Evolutionary conservation across 208 protist genomes (phyloP).

Genomic region (Leishmania turanica): DNA sequence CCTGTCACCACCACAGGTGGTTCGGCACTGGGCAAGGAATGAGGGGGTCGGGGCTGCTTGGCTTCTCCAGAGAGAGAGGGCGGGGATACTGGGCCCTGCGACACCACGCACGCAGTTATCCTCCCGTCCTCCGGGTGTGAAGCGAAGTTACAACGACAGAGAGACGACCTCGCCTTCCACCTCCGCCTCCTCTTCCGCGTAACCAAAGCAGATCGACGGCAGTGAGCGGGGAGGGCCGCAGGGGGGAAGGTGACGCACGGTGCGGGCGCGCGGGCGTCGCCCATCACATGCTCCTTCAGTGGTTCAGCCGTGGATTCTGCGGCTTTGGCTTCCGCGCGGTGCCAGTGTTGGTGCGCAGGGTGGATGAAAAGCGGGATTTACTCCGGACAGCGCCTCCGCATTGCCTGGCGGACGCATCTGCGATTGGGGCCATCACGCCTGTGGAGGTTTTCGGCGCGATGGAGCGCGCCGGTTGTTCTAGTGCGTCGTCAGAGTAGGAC

Average conservation of each 20-base stretch:
- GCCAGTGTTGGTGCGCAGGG: background rate
- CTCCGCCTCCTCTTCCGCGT: background rate
- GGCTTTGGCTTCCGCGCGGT: constrained; percentile 16
- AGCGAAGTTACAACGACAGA: background rate
- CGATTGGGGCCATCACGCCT: background rate
- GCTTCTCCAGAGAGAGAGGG: background rate
- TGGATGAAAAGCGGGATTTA: constrained; percentile 11
- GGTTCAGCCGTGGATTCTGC: constrained; percentile 14
- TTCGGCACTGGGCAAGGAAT: background rate
- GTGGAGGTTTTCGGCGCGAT: background rate
- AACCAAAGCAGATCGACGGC: background rate
- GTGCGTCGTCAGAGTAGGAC: background rate
- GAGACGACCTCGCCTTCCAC: background rate
- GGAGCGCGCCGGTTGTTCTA: background rate
- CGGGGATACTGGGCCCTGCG: background rate
- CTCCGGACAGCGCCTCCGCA: background rate
- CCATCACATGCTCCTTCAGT: background rate
- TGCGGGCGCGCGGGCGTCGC: background rate
- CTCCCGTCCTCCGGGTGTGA: background rate
- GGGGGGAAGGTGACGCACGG: background rate
- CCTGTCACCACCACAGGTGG: background rate
- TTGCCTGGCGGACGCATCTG: background rate
- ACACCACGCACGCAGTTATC: background rate
- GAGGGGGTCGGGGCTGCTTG: background rate
- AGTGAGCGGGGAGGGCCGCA: background rate